Percentiles rank a stretch among this genome's conserved stretches.
These are phyloP conservation scores for Cubamyces sp. DNA, from an alignment of 768 basidiomycete species.

Conservation along the genomic window DNA sequence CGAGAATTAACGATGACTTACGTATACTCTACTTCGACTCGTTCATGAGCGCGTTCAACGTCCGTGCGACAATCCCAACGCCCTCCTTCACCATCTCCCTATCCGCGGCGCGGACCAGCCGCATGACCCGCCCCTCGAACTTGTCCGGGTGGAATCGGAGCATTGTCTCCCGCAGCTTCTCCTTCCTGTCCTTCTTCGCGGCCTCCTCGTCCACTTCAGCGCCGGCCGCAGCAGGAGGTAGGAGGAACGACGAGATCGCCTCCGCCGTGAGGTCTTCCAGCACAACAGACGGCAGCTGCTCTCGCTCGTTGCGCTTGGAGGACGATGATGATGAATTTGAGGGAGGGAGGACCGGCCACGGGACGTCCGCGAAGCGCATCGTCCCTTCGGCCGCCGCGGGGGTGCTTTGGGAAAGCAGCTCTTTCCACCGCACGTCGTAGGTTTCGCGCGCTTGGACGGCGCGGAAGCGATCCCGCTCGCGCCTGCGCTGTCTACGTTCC, in stretches of 20 bases:
- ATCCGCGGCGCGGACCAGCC: conserved; percentile 50
- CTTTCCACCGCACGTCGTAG: conserved; percentile 65
- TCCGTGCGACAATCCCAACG: conserved; percentile 65
- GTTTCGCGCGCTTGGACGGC: conserved; percentile 50
- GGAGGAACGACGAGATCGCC: conserved; percentile 60
- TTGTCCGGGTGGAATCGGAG: conserved; percentile 83
- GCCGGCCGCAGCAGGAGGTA: conserved; percentile 35
- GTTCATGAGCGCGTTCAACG: conserved; percentile 59
- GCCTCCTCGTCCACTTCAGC: conserved; percentile 28
- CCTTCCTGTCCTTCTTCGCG: conserved; percentile 54
- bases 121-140: conserved; percentile 75
- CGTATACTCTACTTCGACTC: conserved; percentile 7
- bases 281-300: not conserved
- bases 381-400: conserved; percentile 26
- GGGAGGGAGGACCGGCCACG: conserved; percentile 62
- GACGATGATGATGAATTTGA: not conserved
- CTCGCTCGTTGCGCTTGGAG: not conserved
- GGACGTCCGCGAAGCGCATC: conserved; percentile 63
- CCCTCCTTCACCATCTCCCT: conserved; percentile 56
- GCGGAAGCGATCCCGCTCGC: conserved; percentile 49
- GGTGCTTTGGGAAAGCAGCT: conserved; percentile 42
- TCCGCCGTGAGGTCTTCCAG: conserved; percentile 58
- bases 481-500: conserved; percentile 51
- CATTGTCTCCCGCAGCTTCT: conserved; percentile 67
- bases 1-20: no score